Evolutionary conservation across 257 asterid genomes (phyloP).

Genomic region (Ligustrum vulgare): DNA sequence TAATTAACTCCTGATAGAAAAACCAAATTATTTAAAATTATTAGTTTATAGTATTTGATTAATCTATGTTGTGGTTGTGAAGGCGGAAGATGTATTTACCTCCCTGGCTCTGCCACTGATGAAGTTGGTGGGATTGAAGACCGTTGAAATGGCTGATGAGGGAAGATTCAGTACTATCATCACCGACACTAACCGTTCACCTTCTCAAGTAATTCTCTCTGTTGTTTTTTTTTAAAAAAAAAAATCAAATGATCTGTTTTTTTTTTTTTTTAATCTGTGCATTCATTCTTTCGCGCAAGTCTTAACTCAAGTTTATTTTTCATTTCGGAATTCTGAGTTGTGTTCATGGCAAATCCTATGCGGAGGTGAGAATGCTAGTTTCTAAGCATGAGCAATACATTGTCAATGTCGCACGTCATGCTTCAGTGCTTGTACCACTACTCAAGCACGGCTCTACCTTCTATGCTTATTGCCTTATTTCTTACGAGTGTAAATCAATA

Average conservation of each 20-base stretch:
- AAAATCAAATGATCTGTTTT: neutral
- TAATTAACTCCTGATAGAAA: neutral
- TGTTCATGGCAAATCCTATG: neutral
- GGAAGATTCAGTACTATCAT: conserved; percentile 50
- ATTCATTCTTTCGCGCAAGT: neutral
- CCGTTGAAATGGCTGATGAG: conserved; percentile 66
- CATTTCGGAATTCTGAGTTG: neutral
- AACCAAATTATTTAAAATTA: neutral
- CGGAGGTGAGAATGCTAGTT: neutral
- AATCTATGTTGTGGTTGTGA: neutral
- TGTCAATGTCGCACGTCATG: conserved; percentile 11
- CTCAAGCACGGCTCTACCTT: neutral
- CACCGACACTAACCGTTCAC: conserved; percentile 26
- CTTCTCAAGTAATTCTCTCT: conserved; percentile 34
- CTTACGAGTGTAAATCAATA: neutral
- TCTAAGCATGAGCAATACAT: neutral
- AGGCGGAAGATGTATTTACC: conserved; percentile 75
- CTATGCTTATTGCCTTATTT: neutral
- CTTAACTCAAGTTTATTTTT: neutral
- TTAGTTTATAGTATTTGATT: neutral
- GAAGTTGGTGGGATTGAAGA: conserved; percentile 71
- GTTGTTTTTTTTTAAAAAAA: neutral
- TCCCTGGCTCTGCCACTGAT: conserved; percentile 60
- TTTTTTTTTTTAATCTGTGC: neutral
- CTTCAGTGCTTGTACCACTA: conserved; percentile 13